phyloP scores from a whole-genome alignment of 495 filamentous ascomycete genomes.

The Aspergillus egyptiacus region DNA sequence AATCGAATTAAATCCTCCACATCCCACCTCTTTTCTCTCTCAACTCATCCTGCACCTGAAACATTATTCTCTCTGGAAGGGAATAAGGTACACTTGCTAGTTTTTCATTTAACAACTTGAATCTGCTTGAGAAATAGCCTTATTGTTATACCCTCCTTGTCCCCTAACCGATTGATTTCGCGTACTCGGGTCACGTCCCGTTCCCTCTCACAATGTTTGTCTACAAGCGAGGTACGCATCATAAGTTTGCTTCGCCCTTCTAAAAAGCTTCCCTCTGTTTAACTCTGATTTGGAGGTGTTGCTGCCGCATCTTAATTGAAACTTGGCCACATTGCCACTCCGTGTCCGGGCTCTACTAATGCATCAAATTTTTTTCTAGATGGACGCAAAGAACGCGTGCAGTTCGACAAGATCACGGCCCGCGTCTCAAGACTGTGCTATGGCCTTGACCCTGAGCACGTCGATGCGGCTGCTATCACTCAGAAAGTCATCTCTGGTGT shows the following conservation, averaged over 20 bases:
- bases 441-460: constrained; percentile 90
- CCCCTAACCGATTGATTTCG: constrained; percentile 11
- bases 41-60: constrained; percentile 19
- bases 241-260: neutral
- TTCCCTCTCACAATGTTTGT: constrained; percentile 52
- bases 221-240: constrained; percentile 61
- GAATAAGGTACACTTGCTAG: constrained; percentile 3
- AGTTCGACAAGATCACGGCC: constrained; percentile 99
- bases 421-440: constrained; percentile 97
- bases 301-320: neutral
- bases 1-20: constrained; percentile 36
- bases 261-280: neutral
- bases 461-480: constrained; percentile 96
- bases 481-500: constrained; percentile 99
- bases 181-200: constrained; percentile 7
- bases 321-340: constrained; percentile 22
- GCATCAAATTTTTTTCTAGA: constrained; percentile 51
- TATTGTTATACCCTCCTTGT: constrained; percentile 10
- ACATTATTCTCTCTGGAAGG: constrained; percentile 14
- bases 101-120: constrained; percentile 13
- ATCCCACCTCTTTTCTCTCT: constrained; percentile 31
- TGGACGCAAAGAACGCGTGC: constrained; percentile 98
- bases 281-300: neutral
- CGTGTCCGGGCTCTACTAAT: constrained; percentile 20
- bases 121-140: constrained; percentile 12